Conservation (phyloP, 1,139 yeast species). For the Arxiozyma telluris region DNA sequence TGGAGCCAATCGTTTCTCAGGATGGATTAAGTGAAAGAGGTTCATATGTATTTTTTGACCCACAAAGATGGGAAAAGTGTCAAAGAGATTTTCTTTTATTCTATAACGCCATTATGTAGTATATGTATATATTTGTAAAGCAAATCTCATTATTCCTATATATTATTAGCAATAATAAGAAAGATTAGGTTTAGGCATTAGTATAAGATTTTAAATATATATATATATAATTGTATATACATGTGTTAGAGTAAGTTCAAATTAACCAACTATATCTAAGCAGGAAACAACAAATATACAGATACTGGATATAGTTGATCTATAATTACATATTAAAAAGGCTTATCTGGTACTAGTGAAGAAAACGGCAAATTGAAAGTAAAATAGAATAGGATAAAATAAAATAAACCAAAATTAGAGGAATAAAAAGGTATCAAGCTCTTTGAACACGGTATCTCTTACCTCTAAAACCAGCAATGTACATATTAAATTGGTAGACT, state of each 20-base stretch:
- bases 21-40: constrained; percentile 76
- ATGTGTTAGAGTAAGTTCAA: neutral
- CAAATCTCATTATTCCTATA: neutral
- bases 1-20: constrained; percentile 79
- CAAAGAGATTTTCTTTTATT: constrained; percentile 71
- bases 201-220: neutral
- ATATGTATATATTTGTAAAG: neutral
- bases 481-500: constrained; percentile 84
- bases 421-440: neutral
- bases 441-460: constrained; percentile 64
- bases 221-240: neutral
- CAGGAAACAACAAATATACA: neutral
- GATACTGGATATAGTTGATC: neutral
- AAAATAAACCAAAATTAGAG: no score
- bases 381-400: no score
- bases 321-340: neutral
- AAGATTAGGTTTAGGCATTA: no score
- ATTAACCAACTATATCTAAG: neutral
- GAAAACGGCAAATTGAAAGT: no score
- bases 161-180: neutral
- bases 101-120: constrained; percentile 43
- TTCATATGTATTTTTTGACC: constrained; percentile 92
- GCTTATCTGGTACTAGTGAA: neutral
- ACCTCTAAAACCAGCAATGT: constrained; percentile 86
- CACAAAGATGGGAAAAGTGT: constrained; percentile 91